Evolutionary conservation across 257 asterid genomes (phyloP), one percentile per base, ranked within the genome.

Genomic region (Handroanthus guayacan): DNA sequence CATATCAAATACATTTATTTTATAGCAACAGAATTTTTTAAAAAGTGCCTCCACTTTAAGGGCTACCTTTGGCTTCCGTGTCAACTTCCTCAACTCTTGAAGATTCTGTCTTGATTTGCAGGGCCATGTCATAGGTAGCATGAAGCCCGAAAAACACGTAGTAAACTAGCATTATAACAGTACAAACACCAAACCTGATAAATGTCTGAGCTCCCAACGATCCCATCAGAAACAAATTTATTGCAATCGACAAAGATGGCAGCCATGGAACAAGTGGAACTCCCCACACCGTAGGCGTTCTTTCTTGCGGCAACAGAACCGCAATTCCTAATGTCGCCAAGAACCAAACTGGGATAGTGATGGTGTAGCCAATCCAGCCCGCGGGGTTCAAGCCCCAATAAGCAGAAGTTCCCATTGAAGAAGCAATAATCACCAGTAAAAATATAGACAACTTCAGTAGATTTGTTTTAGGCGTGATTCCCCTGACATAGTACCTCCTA

Each of bases 251-350:
- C 74, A 82, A 39, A 8, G 94, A 89, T 4, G 94, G 94, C 36
- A 85, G 38, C 94, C 94, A 87, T 20, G 94, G 94, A 25, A 89
- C 90, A 44, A 87, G 74, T 44, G 94, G 90, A 6, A 87, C 94
- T 16, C 94, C 94, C 94, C 89, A 89, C 2, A 83, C 85, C 63
- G 75, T 72, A 9, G 94, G 84, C 37, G 34, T 73, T 41, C 85
- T 78, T 37, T 85, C 84, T 63, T 87, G 90, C 12, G 86, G 90
- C 84, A 87, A 65, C 71, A 64, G 56, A 62, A 84, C 83, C 9
- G 84, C 78, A 2, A 89, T 82, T 9, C 90, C 87, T 56, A 79
- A 54, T 14, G 91, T 87, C 17, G 74, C 88, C 6, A 76, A 39
- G 71, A 89, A 87, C 94, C 91, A 87, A 9, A 87, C 56, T 1